Percentiles rank a stretch among this genome's conserved stretches.
Evolutionary conservation across 2,329 filamentous ascomycete genomes (phyloP).

Genomic region (Metarhizium sp.): DNA sequence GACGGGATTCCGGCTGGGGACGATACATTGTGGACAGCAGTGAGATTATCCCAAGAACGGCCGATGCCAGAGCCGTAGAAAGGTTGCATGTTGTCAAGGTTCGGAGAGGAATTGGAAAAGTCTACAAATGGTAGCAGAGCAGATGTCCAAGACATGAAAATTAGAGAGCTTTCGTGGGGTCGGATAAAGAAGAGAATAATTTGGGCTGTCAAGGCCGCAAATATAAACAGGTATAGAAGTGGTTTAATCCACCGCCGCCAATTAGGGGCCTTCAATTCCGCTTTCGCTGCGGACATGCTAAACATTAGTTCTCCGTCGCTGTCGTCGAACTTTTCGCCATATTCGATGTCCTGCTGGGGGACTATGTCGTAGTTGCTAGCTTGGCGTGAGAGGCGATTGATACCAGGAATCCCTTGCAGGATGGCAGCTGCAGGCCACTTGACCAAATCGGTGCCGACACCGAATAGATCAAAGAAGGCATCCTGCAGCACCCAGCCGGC

Average conservation of each 20-base stretch:
- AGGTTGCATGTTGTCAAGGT: constrained; percentile 14
- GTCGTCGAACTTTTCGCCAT: constrained; percentile 2
- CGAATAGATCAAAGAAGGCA: constrained; percentile 10
- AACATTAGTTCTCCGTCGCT: constrained; percentile 4
- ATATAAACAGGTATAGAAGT: constrained; percentile 9
- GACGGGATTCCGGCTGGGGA: constrained; percentile 18
- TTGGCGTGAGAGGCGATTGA: neutral
- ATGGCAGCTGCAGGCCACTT: constrained; percentile 13
- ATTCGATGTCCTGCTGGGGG: constrained; percentile 16
- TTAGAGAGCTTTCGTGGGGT: constrained; percentile 20
- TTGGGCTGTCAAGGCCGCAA: constrained; percentile 11
- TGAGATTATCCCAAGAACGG: constrained; percentile 17
- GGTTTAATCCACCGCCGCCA: neutral
- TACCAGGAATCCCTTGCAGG: constrained; percentile 2
- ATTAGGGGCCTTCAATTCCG: neutral
- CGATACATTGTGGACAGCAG: constrained; percentile 16
- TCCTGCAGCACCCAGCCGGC: constrained; percentile 18
- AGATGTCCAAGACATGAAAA: constrained; percentile 26
- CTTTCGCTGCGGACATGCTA: neutral
- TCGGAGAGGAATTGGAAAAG: constrained; percentile 17
- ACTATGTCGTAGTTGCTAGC: constrained; percentile 12
- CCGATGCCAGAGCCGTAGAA: constrained; percentile 13
- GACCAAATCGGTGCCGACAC: constrained; percentile 16
- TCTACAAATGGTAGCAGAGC: constrained; percentile 24
- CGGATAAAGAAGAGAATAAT: constrained; percentile 13